Evolutionary conservation across 352 stramenopile genomes (phyloP).

Genomic region (Pythium monospermum): DNA sequence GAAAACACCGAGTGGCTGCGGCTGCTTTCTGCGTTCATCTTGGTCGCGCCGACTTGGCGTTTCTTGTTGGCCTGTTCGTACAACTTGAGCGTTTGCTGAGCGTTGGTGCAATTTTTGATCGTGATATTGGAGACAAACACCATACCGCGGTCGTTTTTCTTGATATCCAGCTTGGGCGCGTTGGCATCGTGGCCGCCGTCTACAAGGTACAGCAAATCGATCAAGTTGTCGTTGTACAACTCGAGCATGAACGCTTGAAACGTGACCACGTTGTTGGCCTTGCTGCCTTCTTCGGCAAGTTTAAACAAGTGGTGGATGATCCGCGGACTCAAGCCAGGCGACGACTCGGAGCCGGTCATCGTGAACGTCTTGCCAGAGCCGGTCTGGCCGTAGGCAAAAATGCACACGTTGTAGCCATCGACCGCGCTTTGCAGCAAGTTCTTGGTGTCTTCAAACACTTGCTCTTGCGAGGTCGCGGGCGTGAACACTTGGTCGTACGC

Average conservation of each 20-base stretch:
- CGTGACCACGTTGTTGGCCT: constrained; percentile 51
- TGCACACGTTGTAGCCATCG: constrained; percentile 91
- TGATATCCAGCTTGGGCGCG: constrained; percentile 89
- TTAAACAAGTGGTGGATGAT: constrained; percentile 85
- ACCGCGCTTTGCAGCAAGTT: constrained; percentile 87
- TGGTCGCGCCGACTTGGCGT: constrained; percentile 86
- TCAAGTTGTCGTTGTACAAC: constrained; percentile 90
- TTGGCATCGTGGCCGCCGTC: constrained; percentile 43
- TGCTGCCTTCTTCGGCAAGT: constrained; percentile 46
- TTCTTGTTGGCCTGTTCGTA: constrained; percentile 88
- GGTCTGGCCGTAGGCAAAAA: constrained; percentile 94
- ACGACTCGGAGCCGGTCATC: constrained; percentile 77
- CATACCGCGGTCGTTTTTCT: constrained; percentile 91
- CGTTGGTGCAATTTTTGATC: constrained; percentile 59
- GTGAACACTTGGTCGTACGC: constrained; percentile 89
- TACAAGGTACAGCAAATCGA: constrained; percentile 86
- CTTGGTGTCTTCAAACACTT: constrained; percentile 92
- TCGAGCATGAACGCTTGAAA: constrained; percentile 90
- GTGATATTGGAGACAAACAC: constrained; percentile 87
- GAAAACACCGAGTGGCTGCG: constrained; percentile 90
- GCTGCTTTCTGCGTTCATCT: constrained; percentile 91
- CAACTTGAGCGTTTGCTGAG: constrained; percentile 77
- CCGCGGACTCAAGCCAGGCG: constrained; percentile 82
- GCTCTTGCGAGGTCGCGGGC: constrained; percentile 57
- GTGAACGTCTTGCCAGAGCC: constrained; percentile 93